A percentile compares a stretch with the other conserved stretches of the same genome.
Evolutionary conservation across 352 stramenopile species (phyloP).

Genomic region (Globisporangium polare): DNA sequence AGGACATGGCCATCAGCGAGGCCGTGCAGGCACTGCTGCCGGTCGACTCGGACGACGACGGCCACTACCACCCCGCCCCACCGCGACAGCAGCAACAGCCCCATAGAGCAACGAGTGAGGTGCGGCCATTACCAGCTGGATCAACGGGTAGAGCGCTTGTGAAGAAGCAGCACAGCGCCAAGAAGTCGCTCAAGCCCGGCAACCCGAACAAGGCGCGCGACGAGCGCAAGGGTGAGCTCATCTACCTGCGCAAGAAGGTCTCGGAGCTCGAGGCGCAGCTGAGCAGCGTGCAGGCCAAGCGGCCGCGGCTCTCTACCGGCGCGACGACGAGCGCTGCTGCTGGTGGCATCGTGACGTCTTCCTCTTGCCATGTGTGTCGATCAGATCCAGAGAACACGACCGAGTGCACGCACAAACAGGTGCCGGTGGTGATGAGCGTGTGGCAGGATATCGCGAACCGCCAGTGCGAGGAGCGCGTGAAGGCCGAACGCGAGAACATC

Average conservation of each 20-base stretch:
- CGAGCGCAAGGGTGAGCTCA: constrained; percentile 16
- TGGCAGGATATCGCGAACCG: constrained; percentile 18
- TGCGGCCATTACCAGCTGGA: background rate
- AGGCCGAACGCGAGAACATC: constrained; percentile 54
- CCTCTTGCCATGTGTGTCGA: background rate
- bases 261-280: constrained; percentile 14
- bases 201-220: constrained; percentile 22
- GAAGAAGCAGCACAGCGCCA: constrained; percentile 8
- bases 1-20: background rate
- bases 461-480: constrained; percentile 27
- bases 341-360: background rate
- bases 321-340: background rate
- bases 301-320: background rate
- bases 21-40: background rate
- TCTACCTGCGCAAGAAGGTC: constrained; percentile 13
- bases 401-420: background rate
- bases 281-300: constrained; percentile 21
- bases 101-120: background rate
- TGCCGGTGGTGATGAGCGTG: constrained; percentile 1
- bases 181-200: constrained; percentile 24
- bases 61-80: background rate
- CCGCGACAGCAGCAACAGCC: background rate
- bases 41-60: background rate
- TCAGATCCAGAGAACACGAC: background rate
- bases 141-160: background rate